These are phyloP conservation scores for Globisporangium mamillatum DNA, from an alignment of 352 stramenopile genomes.

Conservation along the genomic window DNA sequence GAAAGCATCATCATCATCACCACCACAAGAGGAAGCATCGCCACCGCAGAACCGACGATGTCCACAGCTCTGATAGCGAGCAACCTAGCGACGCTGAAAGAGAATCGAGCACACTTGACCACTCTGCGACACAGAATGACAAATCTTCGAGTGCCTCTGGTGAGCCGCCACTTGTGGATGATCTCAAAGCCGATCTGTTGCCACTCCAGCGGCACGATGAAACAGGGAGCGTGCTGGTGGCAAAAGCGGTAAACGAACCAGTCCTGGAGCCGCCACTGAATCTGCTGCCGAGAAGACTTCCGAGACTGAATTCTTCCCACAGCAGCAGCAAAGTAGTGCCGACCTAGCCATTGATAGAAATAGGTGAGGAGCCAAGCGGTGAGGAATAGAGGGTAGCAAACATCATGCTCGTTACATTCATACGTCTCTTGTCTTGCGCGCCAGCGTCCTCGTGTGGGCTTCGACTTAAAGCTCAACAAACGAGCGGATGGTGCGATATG, in stretches of 20 bases:
- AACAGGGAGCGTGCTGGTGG: neutral
- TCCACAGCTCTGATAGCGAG: neutral
- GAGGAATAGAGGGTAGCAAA: neutral
- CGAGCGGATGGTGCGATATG: conserved; percentile 54
- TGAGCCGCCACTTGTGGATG: neutral
- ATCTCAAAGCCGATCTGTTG: neutral
- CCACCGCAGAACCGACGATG: neutral
- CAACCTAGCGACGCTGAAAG: neutral
- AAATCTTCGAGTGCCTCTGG: neutral
- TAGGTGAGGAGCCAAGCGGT: neutral
- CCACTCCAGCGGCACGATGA: neutral
- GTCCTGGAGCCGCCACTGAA: conserved; percentile 1
- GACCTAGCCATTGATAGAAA: conserved; percentile 5
- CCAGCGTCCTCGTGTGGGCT: neutral
- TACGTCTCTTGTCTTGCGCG: neutral
- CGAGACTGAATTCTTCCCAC: neutral
- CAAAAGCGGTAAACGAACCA: conserved; percentile 4
- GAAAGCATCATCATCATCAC: neutral
- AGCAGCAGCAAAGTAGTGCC: conserved; percentile 19
- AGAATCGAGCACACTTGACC: neutral
- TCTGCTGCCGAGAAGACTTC: neutral
- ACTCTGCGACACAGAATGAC: neutral
- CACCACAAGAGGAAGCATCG: conserved; percentile 12
- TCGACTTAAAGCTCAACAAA: conserved; percentile 50
- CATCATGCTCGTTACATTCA: conserved; percentile 9